Base-by-base conservation (phyloP, 2,329 filamentous ascomycete genomes). In the Seiridium cupressi region DNA sequence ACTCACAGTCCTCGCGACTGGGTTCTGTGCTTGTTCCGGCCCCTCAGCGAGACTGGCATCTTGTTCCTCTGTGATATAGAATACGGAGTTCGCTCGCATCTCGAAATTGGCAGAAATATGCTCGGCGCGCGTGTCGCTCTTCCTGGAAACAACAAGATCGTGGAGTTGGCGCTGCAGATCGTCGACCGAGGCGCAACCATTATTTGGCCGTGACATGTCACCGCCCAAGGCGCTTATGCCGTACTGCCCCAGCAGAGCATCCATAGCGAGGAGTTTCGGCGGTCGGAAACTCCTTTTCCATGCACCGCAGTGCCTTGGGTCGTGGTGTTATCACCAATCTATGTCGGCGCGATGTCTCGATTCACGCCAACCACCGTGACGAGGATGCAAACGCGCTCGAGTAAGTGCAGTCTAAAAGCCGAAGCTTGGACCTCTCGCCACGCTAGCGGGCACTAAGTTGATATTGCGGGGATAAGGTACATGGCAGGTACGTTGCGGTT, bases 121-220 rank as follows among this genome's bases (percentile, higher is more conserved):
- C 57, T 84, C 77, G 46, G 81, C 83, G 53, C 79, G 80, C 26
- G 75, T 81, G 9, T 77, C 73, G 4, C 79, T 78, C 18, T 76
- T 74, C 62, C 80, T 84, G 18, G 72, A 68, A 5, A 72, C 68
- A 51, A 85, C 68, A 0, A 77, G 62, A 6, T 69, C 66, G 44
- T 74, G 74, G 32, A 87, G 70, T n/a, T 77, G 77, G 31, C 65
- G 64, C 63, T 80, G 76, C 5, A 87, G 70, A 35, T 86, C 81
- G 18, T 80, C 76, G 49, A 76, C 61, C 5, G 77, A 79, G 55
- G 60, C 65, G 69, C 77, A 79, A 9, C 68, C 60, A 31, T 67
- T 61, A 9, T n/a, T 53, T 2, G 63, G 66, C 57, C 67, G 69
- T 59, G 67, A 62, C 35, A 69, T 66, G 57, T 72, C 73, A 40